phyloP scores from a whole-genome alignment of 345 rosid species.

The Syzygium grande region DNA sequence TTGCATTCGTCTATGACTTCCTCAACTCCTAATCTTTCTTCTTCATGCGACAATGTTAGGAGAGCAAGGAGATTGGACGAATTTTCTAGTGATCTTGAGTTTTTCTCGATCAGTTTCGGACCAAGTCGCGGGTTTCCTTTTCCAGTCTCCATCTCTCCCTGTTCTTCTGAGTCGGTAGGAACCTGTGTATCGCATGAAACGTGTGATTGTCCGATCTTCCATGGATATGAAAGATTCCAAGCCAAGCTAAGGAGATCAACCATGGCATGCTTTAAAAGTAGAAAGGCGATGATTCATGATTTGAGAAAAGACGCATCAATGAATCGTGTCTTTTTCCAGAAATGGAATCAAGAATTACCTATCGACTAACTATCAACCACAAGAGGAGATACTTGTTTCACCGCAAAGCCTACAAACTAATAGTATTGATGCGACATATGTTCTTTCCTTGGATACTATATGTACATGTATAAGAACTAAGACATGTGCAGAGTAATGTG shows the following conservation, averaged over 20 bases:
- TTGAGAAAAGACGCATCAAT: not conserved
- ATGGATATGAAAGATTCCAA: not conserved
- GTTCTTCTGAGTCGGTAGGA: constrained; percentile 72
- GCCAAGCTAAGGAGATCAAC: not conserved
- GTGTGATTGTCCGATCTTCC: not conserved
- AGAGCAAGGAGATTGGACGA: constrained; percentile 48
- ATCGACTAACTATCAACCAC: not conserved
- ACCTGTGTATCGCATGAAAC: constrained; percentile 21
- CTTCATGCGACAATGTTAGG: constrained; percentile 43
- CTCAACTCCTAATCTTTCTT: constrained; percentile 50
- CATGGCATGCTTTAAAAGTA: not conserved
- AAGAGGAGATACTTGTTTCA: not conserved
- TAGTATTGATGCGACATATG: not conserved
- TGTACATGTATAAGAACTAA: not conserved
- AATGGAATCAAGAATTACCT: not conserved
- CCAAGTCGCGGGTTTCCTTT: constrained; percentile 52
- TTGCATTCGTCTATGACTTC: constrained; percentile 84
- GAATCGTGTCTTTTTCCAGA: not conserved
- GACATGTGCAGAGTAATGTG: not conserved
- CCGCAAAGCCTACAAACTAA: not conserved
- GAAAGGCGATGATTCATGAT: not conserved
- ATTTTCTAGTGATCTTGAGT: constrained; percentile 17
- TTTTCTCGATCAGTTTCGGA: constrained; percentile 37
- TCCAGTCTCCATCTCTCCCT: constrained; percentile 64
- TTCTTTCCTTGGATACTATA: not conserved